Conservation (phyloP, 352 stramenopile species). For the Phytopythium chamaehyphon region DNA sequence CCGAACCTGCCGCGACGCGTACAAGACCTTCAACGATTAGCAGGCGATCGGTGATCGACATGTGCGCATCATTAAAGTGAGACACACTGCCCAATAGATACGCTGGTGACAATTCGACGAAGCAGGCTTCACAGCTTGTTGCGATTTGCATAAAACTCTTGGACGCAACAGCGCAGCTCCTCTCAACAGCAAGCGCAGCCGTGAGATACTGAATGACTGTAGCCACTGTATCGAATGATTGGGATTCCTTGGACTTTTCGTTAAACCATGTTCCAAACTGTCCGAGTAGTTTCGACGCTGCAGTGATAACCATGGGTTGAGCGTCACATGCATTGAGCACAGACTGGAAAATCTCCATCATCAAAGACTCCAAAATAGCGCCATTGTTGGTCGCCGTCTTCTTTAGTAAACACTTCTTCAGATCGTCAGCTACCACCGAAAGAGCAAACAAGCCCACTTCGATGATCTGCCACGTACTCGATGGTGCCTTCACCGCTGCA, state of each 20-base stretch:
- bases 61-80: conserved; percentile 32
- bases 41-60: conserved; percentile 53
- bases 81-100: conserved; percentile 38
- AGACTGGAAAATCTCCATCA: conserved; percentile 40
- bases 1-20: conserved; percentile 40
- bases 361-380: conserved; percentile 30
- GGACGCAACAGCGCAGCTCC: conserved; percentile 41
- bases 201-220: conserved; percentile 58
- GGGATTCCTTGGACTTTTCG: conserved; percentile 21
- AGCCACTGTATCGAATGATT: conserved; percentile 33
- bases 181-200: conserved; percentile 24
- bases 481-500: conserved; percentile 15
- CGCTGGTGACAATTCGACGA: conserved; percentile 39
- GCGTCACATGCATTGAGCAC: conserved; percentile 25
- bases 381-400: conserved; percentile 4
- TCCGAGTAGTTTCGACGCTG: conserved; percentile 42
- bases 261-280: conserved; percentile 64
- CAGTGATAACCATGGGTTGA: conserved; percentile 41
- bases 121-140: conserved; percentile 38
- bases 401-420: conserved; percentile 43
- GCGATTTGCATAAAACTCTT: conserved; percentile 75
- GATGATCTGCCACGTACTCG: conserved; percentile 40
- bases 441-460: conserved; percentile 58
- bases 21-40: conserved; percentile 65
- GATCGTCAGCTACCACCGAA: conserved; percentile 49